A percentile compares a stretch with the other conserved stretches of the same genome.
phyloP scores from a whole-genome alignment of 2,329 filamentous ascomycete species.

The Geoglossum cookeanum region DNA sequence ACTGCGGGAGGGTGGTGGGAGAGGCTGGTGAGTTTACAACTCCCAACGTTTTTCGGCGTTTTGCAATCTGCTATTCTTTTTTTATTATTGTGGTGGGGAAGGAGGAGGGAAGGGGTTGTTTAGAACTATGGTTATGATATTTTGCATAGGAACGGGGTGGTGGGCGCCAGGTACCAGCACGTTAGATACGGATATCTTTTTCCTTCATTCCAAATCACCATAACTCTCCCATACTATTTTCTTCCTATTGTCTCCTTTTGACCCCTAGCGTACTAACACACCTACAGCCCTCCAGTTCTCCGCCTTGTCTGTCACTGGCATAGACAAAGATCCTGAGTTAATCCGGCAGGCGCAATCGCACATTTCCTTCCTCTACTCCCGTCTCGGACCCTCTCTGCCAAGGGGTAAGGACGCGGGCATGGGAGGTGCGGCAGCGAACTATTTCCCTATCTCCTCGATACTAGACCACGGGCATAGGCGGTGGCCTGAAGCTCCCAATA shows the following conservation, averaged over 20 bases:
- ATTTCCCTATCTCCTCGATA: slow-evolving; percentile 20
- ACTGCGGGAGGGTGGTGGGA: slow-evolving; percentile 19
- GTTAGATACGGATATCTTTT: too few species aligned
- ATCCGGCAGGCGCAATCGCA: slow-evolving; percentile 19
- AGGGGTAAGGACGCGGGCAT: not conserved
- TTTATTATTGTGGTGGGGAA: slow-evolving; percentile 9
- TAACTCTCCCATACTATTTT: too few species aligned
- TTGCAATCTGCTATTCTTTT: slow-evolving; percentile 14
- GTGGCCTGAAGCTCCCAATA: slow-evolving; percentile 10
- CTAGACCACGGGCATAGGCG: slow-evolving; percentile 17
- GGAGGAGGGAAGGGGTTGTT: too few species aligned
- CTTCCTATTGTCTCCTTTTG: not conserved
- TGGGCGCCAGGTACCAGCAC: too few species aligned
- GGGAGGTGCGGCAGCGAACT: slow-evolving; percentile 5
- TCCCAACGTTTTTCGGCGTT: slow-evolving; percentile 10
- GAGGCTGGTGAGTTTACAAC: slow-evolving; percentile 19
- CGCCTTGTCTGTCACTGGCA: slow-evolving; percentile 19
- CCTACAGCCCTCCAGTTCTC: slow-evolving; percentile 19
- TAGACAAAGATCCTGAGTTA: slow-evolving; percentile 21
- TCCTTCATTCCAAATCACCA: too few species aligned
- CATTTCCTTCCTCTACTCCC: slow-evolving; percentile 19
- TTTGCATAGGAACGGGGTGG: too few species aligned
- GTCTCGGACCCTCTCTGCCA: slow-evolving; percentile 7
- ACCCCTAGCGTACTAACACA: not conserved
- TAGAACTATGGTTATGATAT: too few species aligned